A percentile compares a stretch with the other conserved stretches of the same genome.
Conservation (phyloP, 2,329 filamentous ascomycete genomes). For the Xylariales sp. region DNA sequence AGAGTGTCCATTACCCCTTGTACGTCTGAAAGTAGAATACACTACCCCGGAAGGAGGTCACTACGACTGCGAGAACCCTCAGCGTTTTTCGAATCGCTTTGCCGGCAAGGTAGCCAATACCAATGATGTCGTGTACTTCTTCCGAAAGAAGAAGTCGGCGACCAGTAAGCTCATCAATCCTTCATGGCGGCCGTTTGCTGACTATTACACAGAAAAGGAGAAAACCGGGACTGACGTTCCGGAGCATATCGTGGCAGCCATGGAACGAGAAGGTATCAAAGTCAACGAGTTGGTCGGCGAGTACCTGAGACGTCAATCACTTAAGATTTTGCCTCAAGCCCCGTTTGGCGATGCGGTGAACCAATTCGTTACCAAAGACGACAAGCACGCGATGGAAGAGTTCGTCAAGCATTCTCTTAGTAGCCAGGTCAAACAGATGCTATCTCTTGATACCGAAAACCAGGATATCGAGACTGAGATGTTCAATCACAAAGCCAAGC, state of each 20-base stretch:
- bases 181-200: background rate
- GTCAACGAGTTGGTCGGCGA: constrained; percentile 87
- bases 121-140: constrained; percentile 89
- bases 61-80: constrained; percentile 91
- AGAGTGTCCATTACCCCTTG: constrained; percentile 69
- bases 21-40: constrained; percentile 88
- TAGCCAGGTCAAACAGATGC: constrained; percentile 65
- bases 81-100: constrained; percentile 92
- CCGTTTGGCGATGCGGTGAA: constrained; percentile 89
- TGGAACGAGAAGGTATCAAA: constrained; percentile 72
- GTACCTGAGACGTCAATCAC: constrained; percentile 78
- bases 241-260: constrained; percentile 58
- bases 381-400: constrained; percentile 84
- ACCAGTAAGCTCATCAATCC: constrained; percentile 29
- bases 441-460: constrained; percentile 63
- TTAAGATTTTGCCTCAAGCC: constrained; percentile 89
- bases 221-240: constrained; percentile 43
- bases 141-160: constrained; percentile 73
- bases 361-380: constrained; percentile 91
- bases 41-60: constrained; percentile 77
- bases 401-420: constrained; percentile 71
- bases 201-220: background rate
- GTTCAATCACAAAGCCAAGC: constrained; percentile 63
- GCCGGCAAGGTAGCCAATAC: constrained; percentile 86
- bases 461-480: constrained; percentile 69